Base-by-base conservation (phyloP, 2,329 filamentous ascomycete species). In the Fusarium vanettenii region DNA sequence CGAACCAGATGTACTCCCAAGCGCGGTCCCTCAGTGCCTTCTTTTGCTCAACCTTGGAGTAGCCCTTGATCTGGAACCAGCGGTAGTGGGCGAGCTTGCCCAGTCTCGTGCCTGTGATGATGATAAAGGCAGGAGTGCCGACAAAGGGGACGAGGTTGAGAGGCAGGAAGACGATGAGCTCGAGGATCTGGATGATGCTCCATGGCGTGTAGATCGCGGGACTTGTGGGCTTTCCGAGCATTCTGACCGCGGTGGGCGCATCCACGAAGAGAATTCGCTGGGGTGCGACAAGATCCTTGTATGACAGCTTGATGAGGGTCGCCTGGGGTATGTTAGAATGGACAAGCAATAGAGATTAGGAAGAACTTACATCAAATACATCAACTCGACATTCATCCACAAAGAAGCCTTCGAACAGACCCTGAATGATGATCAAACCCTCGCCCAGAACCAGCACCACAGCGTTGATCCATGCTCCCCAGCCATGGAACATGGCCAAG, bases 1-100 rank as follows among this genome's bases (percentile, higher is more conserved):
- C 97, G 80, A 98, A 98, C 94, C 94, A 97, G 16, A 95, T 92
- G 81, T 98, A 98, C 69, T 97, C 94, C 90, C 94, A 94, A 71
- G 90, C 87, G 63, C 93, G 89, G 50, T 86, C 86, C 69, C 88
- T 88, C 31, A 96, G 89, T 77, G 93, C 94, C 31, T 86, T 86
- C 78, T 94, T 94, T 73, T 91, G 88, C 80, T 97, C 90, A 77
- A 93, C 91, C 82, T 92, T 95, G 45, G 89, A 89, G 74, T 97
- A 87, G 0, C 92, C 94, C 45, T 92, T 88, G 59, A 99, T 86
- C 78, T 95, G 90, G 81, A 95, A 98, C 87, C 97, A 98, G 67
- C 97, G 88, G 87, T 95, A 97, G 78, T 98, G 95, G 65, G 97
- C 92, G 31, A 98, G 90, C 35, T 96, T 97, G 1, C 97, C 96